phyloP scores from a whole-genome alignment of 257 asterid species.

The Echites panduratus region DNA sequence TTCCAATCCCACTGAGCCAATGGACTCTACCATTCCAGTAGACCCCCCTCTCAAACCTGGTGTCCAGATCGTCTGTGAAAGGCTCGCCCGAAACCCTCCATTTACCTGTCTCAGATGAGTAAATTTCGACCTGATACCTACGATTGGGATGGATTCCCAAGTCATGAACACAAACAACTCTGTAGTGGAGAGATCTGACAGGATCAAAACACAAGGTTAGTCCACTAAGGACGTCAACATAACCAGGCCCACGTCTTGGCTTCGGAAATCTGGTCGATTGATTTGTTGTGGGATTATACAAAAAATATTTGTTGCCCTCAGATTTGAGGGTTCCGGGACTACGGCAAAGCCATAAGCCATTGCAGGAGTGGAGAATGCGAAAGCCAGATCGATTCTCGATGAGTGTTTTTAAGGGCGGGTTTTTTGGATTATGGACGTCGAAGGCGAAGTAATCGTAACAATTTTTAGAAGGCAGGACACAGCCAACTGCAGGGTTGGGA shows the following conservation, averaged over 20 bases:
- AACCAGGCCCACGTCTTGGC: background rate
- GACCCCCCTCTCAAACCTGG: conserved; percentile 3
- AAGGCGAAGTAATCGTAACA: conserved; percentile 18
- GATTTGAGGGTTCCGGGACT: background rate
- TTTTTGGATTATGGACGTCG: background rate
- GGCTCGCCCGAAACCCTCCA: conserved; percentile 31
- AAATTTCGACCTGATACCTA: conserved; percentile 19
- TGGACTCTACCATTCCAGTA: conserved; percentile 31
- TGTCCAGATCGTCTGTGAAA: conserved; percentile 14
- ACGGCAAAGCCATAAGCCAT: conserved; percentile 30
- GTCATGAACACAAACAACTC: conserved; percentile 23
- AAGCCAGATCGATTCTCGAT: conserved; percentile 8
- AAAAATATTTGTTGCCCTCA: conserved; percentile 10
- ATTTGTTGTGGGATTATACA: conserved; percentile 31
- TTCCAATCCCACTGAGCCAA: conserved; percentile 20
- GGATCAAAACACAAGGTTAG: conserved; percentile 34
- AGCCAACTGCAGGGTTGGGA: conserved; percentile 20
- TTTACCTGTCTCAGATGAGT: conserved; percentile 28
- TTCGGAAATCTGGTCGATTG: conserved; percentile 22
- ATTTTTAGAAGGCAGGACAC: background rate
- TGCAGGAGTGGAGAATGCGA: conserved; percentile 35
- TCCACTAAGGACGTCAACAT: conserved; percentile 12
- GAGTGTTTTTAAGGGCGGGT: conserved; percentile 1
- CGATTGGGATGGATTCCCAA: background rate
- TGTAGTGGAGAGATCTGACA: conserved; percentile 21